Percentiles rank a stretch among this genome's conserved stretches.
These are phyloP conservation scores for Cephaloascus albidus DNA, from an alignment of 805 yeast genomes.

Conservation along the genomic window DNA sequence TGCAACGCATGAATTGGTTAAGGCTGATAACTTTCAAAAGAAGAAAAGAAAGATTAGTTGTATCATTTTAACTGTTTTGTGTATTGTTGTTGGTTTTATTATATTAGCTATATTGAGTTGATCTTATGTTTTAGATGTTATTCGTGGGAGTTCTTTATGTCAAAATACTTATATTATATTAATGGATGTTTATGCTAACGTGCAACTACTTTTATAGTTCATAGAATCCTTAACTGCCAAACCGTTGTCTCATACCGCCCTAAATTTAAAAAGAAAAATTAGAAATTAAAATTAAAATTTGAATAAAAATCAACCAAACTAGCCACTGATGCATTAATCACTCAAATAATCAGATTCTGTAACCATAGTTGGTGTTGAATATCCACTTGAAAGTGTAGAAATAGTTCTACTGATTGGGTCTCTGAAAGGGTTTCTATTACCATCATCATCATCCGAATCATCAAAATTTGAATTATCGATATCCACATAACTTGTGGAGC, in stretches of 20 bases:
- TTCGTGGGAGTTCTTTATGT: background rate
- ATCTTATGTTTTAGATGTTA: background rate
- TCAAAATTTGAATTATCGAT: background rate
- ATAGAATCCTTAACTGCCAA: too few relatives aligned
- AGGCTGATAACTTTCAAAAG: slow-evolving; percentile 71
- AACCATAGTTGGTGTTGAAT: background rate
- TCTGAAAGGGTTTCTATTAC: too few relatives aligned
- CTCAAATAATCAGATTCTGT: background rate
- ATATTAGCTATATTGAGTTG: slow-evolving; percentile 45
- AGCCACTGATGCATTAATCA: too few relatives aligned
- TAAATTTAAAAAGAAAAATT: background rate
- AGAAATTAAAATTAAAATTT: too few relatives aligned
- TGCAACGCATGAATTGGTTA: slow-evolving; percentile 61
- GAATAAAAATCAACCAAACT: too few relatives aligned
- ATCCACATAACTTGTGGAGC: background rate
- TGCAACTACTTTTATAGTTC: background rate
- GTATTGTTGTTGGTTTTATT: slow-evolving; percentile 48
- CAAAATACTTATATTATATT: background rate
- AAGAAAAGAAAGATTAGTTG: slow-evolving; percentile 68
- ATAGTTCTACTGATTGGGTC: too few relatives aligned
- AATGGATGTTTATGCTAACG: background rate
- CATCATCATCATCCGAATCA: too few relatives aligned
- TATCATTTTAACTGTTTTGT: slow-evolving; percentile 47
- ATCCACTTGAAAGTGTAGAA: background rate
- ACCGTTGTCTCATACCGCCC: too few relatives aligned